Base-by-base conservation (phyloP, 495 filamentous ascomycete genomes). In the Penicillium subrubescens region DNA sequence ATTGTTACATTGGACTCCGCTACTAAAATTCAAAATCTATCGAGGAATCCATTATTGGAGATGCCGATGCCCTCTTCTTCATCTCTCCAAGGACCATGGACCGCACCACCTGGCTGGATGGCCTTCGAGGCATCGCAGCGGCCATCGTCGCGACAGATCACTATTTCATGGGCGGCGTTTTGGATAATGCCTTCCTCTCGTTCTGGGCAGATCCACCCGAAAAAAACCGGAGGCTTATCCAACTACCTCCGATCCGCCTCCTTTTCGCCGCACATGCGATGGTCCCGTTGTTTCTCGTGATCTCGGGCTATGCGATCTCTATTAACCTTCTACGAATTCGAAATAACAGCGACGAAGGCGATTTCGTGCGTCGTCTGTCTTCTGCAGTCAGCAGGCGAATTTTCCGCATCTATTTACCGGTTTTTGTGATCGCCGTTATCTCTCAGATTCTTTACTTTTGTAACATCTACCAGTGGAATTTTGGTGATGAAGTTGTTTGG, bases 261-360 rank as follows among this genome's bases (percentile, higher is more conserved):
- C 57, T 71, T 17, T 71, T 73, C 43, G 62, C 63, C 14, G 69
- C 63, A 2, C 54, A 63, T 27, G 59, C 69, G 1, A 71, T 71
- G 71, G 71, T 71, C 0, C 57, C 71, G n/a, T 39, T 71, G 23
- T 73, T 73, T 57, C 52, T 73, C 56, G 71, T 73, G 5, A 69
- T 73, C 21, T 73, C 69, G 21, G 71, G 71, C 3, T 69, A 67
- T 64, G 71, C 71, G 15, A 69, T 73, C 23, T 71, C 71, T 0
- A 64, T 71, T 23, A 60, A 64, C 39, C 59, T 73, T 19, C 53
- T 73, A 11, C 51, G 37, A 33, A 43, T 58, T 8, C 63, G 71
- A 31, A 57, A 69, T 8, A 27, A 27, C 1, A 55, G 59, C 15
- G 21, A 44, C n/a, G 21, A 8, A n/a, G 17, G 54, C 15, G 46